These are phyloP conservation scores for Fusarium goolgardi DNA, from an alignment of 2,329 filamentous ascomycete species.

Conservation along the genomic window DNA sequence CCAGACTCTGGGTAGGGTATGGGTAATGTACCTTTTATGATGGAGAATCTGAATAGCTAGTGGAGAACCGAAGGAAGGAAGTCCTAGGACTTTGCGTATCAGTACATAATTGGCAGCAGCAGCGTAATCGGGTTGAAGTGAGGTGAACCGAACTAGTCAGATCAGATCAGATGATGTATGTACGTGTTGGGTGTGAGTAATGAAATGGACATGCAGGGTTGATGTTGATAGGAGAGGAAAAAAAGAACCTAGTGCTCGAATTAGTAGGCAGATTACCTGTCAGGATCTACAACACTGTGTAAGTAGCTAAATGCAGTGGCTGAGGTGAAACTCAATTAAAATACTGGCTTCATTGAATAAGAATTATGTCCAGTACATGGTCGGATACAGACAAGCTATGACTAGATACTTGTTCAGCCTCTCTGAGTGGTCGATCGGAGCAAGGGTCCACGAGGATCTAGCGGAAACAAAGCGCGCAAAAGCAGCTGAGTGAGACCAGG, in stretches of 20 bases:
- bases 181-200: background rate
- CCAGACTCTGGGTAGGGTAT: conserved; percentile 30
- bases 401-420: conserved; percentile 6
- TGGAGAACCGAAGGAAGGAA: conserved; percentile 12
- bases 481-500: conserved; percentile 6
- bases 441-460: conserved; percentile 30
- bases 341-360: conserved; percentile 10
- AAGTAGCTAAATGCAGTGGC: background rate
- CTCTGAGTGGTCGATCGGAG: conserved; percentile 34
- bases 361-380: conserved; percentile 9
- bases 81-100: conserved; percentile 21
- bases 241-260: background rate
- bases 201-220: background rate
- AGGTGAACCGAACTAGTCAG: background rate
- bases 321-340: conserved; percentile 22
- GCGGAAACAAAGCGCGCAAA: conserved; percentile 33
- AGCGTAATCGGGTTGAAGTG: conserved; percentile 1
- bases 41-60: conserved; percentile 8
- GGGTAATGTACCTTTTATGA: conserved; percentile 31
- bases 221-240: background rate
- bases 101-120: conserved; percentile 1
- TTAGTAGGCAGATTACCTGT: background rate
- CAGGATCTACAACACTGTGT: conserved; percentile 10
- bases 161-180: conserved; percentile 19
- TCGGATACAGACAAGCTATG: conserved; percentile 19